Evolutionary conservation across 441 rosid genomes (phyloP), one percentile per base, ranked within the genome.

Genomic region (Arabidopsis hybrid): DNA sequence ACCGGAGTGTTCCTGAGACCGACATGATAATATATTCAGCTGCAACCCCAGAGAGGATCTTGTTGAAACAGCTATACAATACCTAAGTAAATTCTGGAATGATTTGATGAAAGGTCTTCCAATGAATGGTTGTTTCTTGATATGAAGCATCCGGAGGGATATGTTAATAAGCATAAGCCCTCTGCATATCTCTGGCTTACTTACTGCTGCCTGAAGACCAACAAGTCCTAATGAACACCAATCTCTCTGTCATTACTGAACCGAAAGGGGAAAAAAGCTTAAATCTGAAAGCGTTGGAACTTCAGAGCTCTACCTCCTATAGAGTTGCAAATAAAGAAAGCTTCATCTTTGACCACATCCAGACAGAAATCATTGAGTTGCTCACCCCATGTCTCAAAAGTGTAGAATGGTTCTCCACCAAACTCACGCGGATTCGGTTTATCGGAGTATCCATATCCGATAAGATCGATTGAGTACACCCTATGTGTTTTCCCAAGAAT

Each of bases 191-290:
- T 80, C 78, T 14, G 97, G 92, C 57, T 88, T 81, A 77, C 65
- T 79, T 13, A 91, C 87, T 71, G 97, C 92, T 71, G 99, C 97
- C 81, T 90, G 95, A 80, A 92, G 99, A 69, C 99, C 97, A 84
- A 88, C 95, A 60, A 92, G 67, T 78, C 96, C 97, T 91, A 56
- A 75, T 9, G 60, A 80, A 42, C 59, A 79, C 36, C 70, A 53
- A 10, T 67, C 65, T 29, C 63, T 59, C 35, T 32, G 32, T 71
- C 62, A 66, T 57, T 35, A 32, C 60, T 38, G 5, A 76, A 71
- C 58, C 17, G 1, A 31, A 36, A 42, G 26, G 26, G 26, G 11
- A 29, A 17, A 61, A 5, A 14, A 64, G 31, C 42, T 36, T 2
- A 31, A 72, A 35, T 8, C 5, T 0, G 17, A 47, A 36, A 55